Evolutionary conservation across 2,329 filamentous ascomycete species (phyloP), one percentile per base, ranked within the genome.

Genomic region (Madurella fahalii): DNA sequence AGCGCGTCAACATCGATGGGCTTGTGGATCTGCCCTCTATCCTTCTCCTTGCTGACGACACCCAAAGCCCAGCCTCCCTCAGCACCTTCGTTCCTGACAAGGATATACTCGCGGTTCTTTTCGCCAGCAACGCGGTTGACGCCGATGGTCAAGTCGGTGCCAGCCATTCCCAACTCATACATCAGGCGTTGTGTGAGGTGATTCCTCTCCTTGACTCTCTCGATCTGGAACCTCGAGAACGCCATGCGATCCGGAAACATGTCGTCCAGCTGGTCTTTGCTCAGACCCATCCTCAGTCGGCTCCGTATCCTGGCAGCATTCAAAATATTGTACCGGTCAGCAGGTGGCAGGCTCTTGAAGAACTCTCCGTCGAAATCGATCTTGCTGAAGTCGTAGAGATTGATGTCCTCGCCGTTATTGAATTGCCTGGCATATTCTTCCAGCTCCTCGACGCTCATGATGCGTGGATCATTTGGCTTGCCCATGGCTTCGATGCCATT

Each of bases 221-320:
- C 94, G 54, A 99, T 96, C 71, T 99, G 94, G 66, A 99, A 99
- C 58, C 81, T 87, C 1, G 92, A 96, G 67, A 99, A 99, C 0
- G 87, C 94, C 91, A 99, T 96, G 25, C 94, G 84, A 68, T 99
- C 88, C 0, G 94, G 93, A 68, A 99, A 99, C 94, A 99, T 99
- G 44, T 80, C 83, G 62, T 97, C 92, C 13, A 99, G 74, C 71
- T 99, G 94, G 61, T 99, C 93, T 71, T 97, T 97, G 53, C 90
- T 95, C 64, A 96, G 82, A 0, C 94, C 94, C 93, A 99, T 96
- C 67, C 94, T 84, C 65, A 99, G 77, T 50, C 94, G 81, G 69
- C 90, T 96, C 53, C 94, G 80, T 58, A 99, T 69, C 58, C 94
- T 81, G 1, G 95, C 94, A 1, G 95, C 94, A 67, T 99, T 99